These are phyloP conservation scores for Triticum timopheevii DNA, from an alignment of 176 grass and related monocot species.

Conservation along the genomic window DNA sequence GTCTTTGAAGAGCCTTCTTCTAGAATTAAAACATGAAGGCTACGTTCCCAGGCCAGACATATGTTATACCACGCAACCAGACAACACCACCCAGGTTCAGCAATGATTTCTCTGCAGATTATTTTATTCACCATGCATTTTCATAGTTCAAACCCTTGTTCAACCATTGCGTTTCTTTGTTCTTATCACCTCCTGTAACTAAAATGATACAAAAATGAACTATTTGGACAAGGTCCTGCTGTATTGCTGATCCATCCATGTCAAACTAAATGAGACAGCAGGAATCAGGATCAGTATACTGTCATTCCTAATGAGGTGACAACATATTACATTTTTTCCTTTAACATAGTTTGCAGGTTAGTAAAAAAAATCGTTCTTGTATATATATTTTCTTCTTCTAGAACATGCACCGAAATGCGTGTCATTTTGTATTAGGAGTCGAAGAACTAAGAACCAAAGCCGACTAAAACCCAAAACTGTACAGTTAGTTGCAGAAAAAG, in stretches of 20 bases:
- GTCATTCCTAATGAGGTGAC: neutral
- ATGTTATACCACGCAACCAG: conserved; percentile 25
- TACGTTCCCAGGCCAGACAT: conserved; percentile 57
- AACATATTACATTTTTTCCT: neutral
- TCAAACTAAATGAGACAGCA: neutral
- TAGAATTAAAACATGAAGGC: conserved; percentile 73
- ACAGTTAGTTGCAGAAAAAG: no score
- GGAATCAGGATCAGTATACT: neutral
- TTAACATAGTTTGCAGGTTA: neutral
- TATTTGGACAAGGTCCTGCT: neutral
- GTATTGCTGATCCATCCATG: neutral
- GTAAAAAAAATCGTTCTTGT: conserved; percentile 1
- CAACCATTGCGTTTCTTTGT: neutral
- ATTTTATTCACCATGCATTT: neutral
- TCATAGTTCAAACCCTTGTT: conserved; percentile 15
- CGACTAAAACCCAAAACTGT: no score
- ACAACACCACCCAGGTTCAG: conserved; percentile 32
- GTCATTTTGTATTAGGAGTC: neutral
- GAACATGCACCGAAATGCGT: neutral
- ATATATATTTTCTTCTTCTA: neutral
- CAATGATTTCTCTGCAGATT: neutral
- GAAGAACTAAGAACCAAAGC: neutral
- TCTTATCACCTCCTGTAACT: neutral
- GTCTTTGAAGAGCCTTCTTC: conserved; percentile 62
- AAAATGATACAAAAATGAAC: neutral